These are phyloP conservation scores for Gossypium ekmanianum DNA, from an alignment of 345 rosid genomes.

Conservation along the genomic window DNA sequence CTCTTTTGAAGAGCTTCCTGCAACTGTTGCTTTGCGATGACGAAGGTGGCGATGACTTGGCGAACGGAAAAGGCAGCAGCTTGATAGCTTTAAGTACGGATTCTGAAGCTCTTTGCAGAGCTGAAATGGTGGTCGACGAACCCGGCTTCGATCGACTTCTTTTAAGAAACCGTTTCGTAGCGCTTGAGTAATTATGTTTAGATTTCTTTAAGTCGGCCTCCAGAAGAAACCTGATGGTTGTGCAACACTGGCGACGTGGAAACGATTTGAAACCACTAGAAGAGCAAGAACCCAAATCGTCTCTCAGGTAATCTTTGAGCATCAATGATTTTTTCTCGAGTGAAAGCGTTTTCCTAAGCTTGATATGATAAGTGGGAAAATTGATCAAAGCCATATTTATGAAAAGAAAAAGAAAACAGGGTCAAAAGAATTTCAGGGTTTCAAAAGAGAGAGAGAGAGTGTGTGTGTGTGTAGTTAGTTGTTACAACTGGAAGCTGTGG, in stretches of 20 bases:
- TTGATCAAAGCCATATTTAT: constrained; percentile 26
- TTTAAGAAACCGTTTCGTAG: constrained; percentile 22
- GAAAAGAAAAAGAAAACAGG: background rate
- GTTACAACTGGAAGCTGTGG: background rate
- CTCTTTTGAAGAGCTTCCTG: constrained; percentile 35
- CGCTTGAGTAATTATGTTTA: constrained; percentile 18
- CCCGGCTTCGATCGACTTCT: constrained; percentile 23
- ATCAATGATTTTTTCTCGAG: constrained; percentile 36
- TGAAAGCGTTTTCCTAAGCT: constrained; percentile 14
- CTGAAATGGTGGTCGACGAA: constrained; percentile 26
- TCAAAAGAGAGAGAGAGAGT: background rate
- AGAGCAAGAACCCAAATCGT: constrained; percentile 83
- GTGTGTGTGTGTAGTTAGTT: background rate
- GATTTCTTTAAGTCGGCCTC: constrained; percentile 57
- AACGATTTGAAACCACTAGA: constrained; percentile 86
- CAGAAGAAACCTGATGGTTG: constrained; percentile 61
- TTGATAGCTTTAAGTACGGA: constrained; percentile 63
- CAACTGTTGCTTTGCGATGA: constrained; percentile 14
- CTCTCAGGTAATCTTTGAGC: constrained; percentile 74
- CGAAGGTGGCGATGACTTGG: constrained; percentile 26
- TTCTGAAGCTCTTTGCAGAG: constrained; percentile 55
- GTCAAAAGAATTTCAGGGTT: background rate
- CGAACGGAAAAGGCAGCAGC: constrained; percentile 46
- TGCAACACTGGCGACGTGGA: constrained; percentile 67
- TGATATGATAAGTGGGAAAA: constrained; percentile 14